A percentile compares a stretch with the other conserved stretches of the same genome.
These are phyloP conservation scores for Colletotrichum tofieldiae DNA, from an alignment of 2,329 filamentous ascomycete species.

Conservation along the genomic window DNA sequence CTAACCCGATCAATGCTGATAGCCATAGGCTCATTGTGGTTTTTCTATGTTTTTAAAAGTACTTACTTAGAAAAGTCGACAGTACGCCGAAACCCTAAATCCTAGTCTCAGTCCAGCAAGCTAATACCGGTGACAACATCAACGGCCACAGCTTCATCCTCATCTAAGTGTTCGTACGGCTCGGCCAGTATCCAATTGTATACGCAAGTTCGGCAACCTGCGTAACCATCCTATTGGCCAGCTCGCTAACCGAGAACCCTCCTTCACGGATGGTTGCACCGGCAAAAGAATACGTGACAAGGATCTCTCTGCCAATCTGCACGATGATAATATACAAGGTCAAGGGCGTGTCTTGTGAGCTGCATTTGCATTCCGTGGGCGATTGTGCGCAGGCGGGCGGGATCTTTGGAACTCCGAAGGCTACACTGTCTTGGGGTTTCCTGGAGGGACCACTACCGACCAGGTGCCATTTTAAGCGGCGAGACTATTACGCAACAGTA, in stretches of 20 bases:
- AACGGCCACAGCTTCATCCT: slow-evolving; percentile 15
- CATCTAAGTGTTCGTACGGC: slow-evolving; percentile 8
- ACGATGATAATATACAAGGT: slow-evolving; percentile 29
- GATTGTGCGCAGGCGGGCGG: slow-evolving; percentile 9
- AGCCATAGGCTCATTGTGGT: too few species aligned
- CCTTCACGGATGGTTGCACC: slow-evolving; percentile 21
- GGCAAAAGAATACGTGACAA: slow-evolving; percentile 13
- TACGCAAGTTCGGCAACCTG: slow-evolving; percentile 11
- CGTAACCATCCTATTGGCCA: slow-evolving; percentile 8
- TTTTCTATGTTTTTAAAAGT: too few species aligned
- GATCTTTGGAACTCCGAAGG: slow-evolving; percentile 22
- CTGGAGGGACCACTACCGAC: slow-evolving; percentile 7
- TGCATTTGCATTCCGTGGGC: slow-evolving; percentile 12
- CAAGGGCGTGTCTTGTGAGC: not conserved
- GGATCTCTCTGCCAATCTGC: slow-evolving; percentile 13
- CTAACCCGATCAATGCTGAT: too few species aligned
- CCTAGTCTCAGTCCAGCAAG: not conserved
- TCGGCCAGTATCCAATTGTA: slow-evolving; percentile 24
- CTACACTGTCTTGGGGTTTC: slow-evolving; percentile 16
- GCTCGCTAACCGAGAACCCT: not conserved
- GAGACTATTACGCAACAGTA: slow-evolving; percentile 18
- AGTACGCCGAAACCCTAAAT: too few species aligned
- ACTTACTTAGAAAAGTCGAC: too few species aligned
- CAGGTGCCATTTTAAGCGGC: slow-evolving; percentile 6
- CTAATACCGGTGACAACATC: slow-evolving; percentile 3